Evolutionary conservation across 2,329 filamentous ascomycete genomes (phyloP).

Genomic region (Penicillium sp.): DNA sequence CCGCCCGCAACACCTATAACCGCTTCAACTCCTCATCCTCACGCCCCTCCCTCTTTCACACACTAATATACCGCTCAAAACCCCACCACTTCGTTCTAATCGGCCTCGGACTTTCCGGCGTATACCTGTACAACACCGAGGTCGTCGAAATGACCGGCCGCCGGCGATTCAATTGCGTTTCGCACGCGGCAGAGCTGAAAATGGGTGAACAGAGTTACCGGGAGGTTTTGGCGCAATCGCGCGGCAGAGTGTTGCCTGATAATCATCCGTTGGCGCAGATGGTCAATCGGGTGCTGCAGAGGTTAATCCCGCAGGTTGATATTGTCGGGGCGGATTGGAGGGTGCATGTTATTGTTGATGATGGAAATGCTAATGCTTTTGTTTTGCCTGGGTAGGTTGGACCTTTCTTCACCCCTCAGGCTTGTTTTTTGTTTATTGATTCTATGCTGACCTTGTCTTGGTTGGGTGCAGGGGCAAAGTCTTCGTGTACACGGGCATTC

Average conservation of each 20-base stretch:
- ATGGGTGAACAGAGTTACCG: constrained; percentile 51
- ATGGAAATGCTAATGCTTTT: constrained; percentile 60
- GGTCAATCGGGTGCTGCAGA: constrained; percentile 57
- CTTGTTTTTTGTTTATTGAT: not conserved
- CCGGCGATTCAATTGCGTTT: constrained; percentile 62
- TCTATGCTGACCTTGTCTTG: constrained; percentile 7
- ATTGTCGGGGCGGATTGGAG: constrained; percentile 56
- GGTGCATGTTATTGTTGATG: constrained; percentile 61
- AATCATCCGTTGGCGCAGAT: constrained; percentile 52
- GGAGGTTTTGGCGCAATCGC: constrained; percentile 53
- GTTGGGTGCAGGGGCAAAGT: constrained; percentile 57
- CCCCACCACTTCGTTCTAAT: constrained; percentile 41
- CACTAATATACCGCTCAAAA: constrained; percentile 27
- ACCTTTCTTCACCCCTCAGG: no score
- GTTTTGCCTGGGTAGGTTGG: constrained; percentile 58
- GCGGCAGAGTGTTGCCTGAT: constrained; percentile 53
- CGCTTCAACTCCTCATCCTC: constrained; percentile 19
- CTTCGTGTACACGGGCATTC: constrained; percentile 66
- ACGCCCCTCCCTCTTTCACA: constrained; percentile 19
- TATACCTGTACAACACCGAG: constrained; percentile 62
- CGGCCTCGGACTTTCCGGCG: constrained; percentile 46
- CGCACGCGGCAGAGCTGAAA: constrained; percentile 49
- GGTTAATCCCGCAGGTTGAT: constrained; percentile 58
- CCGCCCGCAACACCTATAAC: constrained; percentile 23
- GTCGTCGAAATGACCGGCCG: constrained; percentile 58